These are phyloP conservation scores for Colletotrichum coccodes DNA, from an alignment of 2,329 filamentous ascomycete genomes.

Conservation along the genomic window DNA sequence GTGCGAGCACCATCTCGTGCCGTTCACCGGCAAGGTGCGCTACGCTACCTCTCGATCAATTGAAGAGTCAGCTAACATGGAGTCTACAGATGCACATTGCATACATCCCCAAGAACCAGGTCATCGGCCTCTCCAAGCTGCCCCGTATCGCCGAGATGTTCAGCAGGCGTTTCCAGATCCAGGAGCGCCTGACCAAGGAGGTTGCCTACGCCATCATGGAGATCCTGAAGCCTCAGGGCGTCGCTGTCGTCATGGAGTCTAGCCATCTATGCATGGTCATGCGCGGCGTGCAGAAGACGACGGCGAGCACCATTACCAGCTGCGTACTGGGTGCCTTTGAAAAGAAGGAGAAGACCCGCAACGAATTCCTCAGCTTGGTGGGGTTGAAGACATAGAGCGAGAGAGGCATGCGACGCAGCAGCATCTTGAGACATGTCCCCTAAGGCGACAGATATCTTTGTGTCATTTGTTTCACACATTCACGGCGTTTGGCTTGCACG, in stretches of 20 bases:
- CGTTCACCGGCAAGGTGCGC: constrained; percentile 90
- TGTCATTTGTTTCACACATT: constrained; percentile 23
- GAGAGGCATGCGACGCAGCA: background rate
- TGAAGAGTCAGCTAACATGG: background rate
- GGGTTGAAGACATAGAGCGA: constrained; percentile 65
- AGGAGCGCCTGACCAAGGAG: constrained; percentile 95
- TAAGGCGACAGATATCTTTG: background rate
- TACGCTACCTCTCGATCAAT: background rate
- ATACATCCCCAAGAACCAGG: constrained; percentile 91
- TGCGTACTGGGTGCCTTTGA: constrained; percentile 98
- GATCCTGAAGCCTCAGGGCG: constrained; percentile 90
- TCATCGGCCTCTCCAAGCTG: constrained; percentile 95
- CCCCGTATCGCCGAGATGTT: constrained; percentile 98
- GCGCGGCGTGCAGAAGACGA: constrained; percentile 95
- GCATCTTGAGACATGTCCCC: constrained; percentile 2
- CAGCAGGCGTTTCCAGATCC: constrained; percentile 89
- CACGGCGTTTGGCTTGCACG: constrained; percentile 21
- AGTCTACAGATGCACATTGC: constrained; percentile 90
- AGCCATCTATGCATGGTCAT: constrained; percentile 99
- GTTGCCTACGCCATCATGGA: constrained; percentile 95
- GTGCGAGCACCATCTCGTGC: constrained; percentile 97
- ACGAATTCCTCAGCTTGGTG: constrained; percentile 90
- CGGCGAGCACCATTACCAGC: constrained; percentile 88
- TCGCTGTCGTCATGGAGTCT: constrained; percentile 97
- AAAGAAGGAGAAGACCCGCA: constrained; percentile 89